Evolutionary conservation across 1,284 basidiomycete species (phyloP), one percentile per base, ranked within the genome.

Genomic region (Leccinum fallax): DNA sequence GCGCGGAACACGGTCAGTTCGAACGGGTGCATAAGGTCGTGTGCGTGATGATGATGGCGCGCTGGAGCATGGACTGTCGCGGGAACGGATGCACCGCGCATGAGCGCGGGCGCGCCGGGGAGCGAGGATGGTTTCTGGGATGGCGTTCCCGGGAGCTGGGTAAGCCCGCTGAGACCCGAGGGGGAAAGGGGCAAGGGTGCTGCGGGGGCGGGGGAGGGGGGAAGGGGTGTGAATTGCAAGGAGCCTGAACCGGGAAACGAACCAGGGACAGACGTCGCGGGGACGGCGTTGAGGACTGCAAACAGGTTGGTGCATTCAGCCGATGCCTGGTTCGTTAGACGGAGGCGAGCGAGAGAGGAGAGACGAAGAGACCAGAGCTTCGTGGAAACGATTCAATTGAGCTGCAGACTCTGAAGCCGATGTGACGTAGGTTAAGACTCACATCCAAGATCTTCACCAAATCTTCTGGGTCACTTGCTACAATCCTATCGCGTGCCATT

Each of bases 341-440:
- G 86, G 55, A 94, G 83, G 24, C 92, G 87, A 53, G 92, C 85
- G 43, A 93, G 83, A 58, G 85, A 85, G 26, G 89, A 85, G 5
- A 93, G 81, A 8, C 91, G 90, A 48, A 94, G 84, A 71, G 88
- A 90, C 92, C 92, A 94, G 26, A 93, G 82, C 90, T 93, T 56
- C 30, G 32, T 19, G 48, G 34, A 34, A 51, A 48, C n/a, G 46
- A 21, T 24, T 48, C 4, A 28, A 13, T 21, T 65, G 38, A 67
- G 61, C 10, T 13, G 15, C 21, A 36, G 26, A 19, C 15, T 11
- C 10, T 11, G 5, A 53, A 46, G 2, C 16, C 16, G 21, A 51
- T 24, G 26, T 21, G 46, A 53, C 19, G n/a, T 24, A 28, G 36
- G 10, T 1, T 4, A 1, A 49, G 5, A 65, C 88, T 78, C 73